These are phyloP conservation scores for Boechera divaricarpa DNA, from an alignment of 345 rosid species.

Conservation along the genomic window DNA sequence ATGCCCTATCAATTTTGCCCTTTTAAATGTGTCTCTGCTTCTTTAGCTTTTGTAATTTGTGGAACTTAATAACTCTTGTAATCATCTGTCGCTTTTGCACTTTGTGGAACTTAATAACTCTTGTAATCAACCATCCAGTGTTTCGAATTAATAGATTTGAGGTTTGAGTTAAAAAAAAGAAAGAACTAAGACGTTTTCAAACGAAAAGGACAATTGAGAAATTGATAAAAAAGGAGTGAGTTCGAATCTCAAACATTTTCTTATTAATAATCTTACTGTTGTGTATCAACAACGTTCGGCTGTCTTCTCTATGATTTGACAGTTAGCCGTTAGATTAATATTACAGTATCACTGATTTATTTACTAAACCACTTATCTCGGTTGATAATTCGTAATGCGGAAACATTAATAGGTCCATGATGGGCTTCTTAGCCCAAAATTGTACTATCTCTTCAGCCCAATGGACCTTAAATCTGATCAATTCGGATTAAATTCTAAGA, in stretches of 20 bases:
- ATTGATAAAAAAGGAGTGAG: background rate
- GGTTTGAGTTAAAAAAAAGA: too few relatives aligned
- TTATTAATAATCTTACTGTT: background rate
- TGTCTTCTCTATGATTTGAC: slow-evolving; percentile 12
- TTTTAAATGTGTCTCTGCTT: too few relatives aligned
- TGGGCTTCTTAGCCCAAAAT: background rate
- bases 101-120: too few relatives aligned
- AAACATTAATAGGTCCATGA: background rate
- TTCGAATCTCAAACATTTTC: slow-evolving; percentile 42
- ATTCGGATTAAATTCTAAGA: background rate
- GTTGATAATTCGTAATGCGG: too few relatives aligned
- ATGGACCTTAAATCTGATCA: background rate
- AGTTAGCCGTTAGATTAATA: background rate
- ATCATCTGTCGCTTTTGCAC: too few relatives aligned
- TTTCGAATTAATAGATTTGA: too few relatives aligned
- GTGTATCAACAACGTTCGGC: background rate
- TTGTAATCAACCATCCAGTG: too few relatives aligned
- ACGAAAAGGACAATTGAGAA: too few relatives aligned
- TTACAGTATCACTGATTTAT: background rate
- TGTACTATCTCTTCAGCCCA: background rate
- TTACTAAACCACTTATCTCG: background rate
- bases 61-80: too few relatives aligned
- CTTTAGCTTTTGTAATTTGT: too few relatives aligned
- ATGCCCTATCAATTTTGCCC: too few relatives aligned
- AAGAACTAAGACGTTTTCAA: too few relatives aligned